These are phyloP conservation scores for Penicillium concentricum DNA, from an alignment of 2,329 filamentous ascomycete species.

Conservation along the genomic window DNA sequence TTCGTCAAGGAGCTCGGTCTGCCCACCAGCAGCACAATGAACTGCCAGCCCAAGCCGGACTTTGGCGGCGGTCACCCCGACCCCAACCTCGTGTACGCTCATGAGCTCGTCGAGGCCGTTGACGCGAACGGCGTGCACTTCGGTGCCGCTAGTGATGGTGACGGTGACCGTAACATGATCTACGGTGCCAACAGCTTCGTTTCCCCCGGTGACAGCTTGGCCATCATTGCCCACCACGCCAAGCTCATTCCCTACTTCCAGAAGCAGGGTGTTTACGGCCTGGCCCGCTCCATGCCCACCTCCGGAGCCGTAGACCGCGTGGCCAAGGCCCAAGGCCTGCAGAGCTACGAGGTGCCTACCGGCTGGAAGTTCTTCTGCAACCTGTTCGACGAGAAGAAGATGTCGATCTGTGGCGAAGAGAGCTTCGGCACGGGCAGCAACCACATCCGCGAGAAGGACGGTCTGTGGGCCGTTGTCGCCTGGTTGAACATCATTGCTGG, in stretches of 20 bases:
- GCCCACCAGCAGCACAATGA: slow-evolving; percentile 74
- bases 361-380: slow-evolving; percentile 99
- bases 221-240: slow-evolving; percentile 96
- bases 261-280: slow-evolving; percentile 91
- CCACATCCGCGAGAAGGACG: slow-evolving; percentile 99
- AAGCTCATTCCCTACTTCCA: slow-evolving; percentile 97
- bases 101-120: slow-evolving; percentile 89
- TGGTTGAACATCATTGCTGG: slow-evolving; percentile 99
- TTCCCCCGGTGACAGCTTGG: slow-evolving; percentile 92
- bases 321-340: slow-evolving; percentile 86
- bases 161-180: slow-evolving; percentile 99
- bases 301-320: slow-evolving; percentile 94
- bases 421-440: slow-evolving; percentile 97
- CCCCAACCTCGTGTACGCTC: slow-evolving; percentile 95
- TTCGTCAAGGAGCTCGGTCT: slow-evolving; percentile 92
- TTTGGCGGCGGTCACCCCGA: slow-evolving; percentile 98
- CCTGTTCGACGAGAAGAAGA: slow-evolving; percentile 88
- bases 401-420: slow-evolving; percentile 98
- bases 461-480: slow-evolving; percentile 93
- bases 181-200: slow-evolving; percentile 97
- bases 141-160: slow-evolving; percentile 92
- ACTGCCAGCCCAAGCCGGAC: slow-evolving; percentile 88
- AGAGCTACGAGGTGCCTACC: slow-evolving; percentile 95
- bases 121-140: slow-evolving; percentile 92
- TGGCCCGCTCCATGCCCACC: slow-evolving; percentile 97